Conservation (phyloP, 169 alveolate genomes). For the Plasmodium yoelii region DNA sequence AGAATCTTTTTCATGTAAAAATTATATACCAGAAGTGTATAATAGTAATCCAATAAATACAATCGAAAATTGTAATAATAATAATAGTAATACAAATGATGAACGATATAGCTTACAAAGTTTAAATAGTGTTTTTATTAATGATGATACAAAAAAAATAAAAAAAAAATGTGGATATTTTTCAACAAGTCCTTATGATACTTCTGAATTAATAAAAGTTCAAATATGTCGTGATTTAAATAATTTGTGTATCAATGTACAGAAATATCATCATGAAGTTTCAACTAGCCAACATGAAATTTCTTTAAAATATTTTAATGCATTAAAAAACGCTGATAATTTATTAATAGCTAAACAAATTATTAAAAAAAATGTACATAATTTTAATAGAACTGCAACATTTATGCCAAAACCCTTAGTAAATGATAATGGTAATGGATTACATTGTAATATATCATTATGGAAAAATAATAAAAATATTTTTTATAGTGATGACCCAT, state of each 20-base stretch:
- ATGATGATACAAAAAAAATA: constrained; percentile 67
- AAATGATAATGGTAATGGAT: constrained; percentile 86
- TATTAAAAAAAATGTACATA: constrained; percentile 81
- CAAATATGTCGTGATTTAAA: constrained; percentile 79
- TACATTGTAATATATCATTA: constrained; percentile 85
- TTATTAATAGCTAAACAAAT: constrained; percentile 80
- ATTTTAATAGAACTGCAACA: constrained; percentile 83
- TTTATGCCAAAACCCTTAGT: constrained; percentile 88
- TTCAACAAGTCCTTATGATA: constrained; percentile 83
- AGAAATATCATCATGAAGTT: constrained; percentile 90
- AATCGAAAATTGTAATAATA: background rate
- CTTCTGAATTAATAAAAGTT: constrained; percentile 76
- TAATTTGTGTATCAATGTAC: constrained; percentile 80
- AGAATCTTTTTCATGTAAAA: constrained; percentile 62
- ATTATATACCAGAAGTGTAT: constrained; percentile 67
- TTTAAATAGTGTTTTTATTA: background rate
- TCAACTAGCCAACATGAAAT: constrained; percentile 87
- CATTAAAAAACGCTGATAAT: constrained; percentile 80
- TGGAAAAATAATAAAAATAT: constrained; percentile 86
- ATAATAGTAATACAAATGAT: background rate
- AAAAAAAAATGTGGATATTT: constrained; percentile 81
- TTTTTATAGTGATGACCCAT: constrained; percentile 82
- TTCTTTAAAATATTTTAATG: constrained; percentile 79
- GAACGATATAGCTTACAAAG: no score
- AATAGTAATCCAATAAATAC: constrained; percentile 73